phyloP scores from a whole-genome alignment of 352 stramenopile species.

The Globisporangium parvum region DNA sequence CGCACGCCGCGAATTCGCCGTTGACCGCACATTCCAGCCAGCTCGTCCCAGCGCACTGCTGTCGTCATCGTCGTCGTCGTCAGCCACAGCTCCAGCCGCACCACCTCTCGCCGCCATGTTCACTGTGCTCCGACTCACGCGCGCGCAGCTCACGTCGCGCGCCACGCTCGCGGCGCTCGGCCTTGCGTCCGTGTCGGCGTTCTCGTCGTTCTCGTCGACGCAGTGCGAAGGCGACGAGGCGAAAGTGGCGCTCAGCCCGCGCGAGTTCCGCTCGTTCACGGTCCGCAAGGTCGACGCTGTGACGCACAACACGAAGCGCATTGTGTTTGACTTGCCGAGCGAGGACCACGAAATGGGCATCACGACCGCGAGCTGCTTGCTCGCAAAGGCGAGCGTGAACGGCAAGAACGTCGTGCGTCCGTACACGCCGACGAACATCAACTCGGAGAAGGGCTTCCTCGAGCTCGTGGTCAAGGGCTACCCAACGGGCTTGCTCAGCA shows the following conservation, averaged over 20 bases:
- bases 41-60: neutral
- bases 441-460: slow-evolving; percentile 77
- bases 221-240: slow-evolving; percentile 18
- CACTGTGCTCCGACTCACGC: slow-evolving; percentile 40
- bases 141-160: slow-evolving; percentile 27
- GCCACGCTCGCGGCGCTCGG: slow-evolving; percentile 29
- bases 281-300: slow-evolving; percentile 64
- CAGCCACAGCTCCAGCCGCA: neutral
- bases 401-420: slow-evolving; percentile 74
- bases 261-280: slow-evolving; percentile 71
- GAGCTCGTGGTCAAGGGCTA: slow-evolving; percentile 91
- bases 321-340: slow-evolving; percentile 60
- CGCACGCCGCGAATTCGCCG: neutral
- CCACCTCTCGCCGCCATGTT: slow-evolving; percentile 5
- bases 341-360: slow-evolving; percentile 64
- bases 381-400: slow-evolving; percentile 65
- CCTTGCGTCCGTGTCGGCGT: slow-evolving; percentile 33
- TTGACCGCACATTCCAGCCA: slow-evolving; percentile 4
- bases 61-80: neutral
- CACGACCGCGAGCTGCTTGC: slow-evolving; percentile 40
- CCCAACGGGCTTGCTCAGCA: slow-evolving; percentile 73
- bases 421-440: slow-evolving; percentile 87
- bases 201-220: slow-evolving; percentile 16
- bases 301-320: slow-evolving; percentile 75
- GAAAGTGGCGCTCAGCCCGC: slow-evolving; percentile 48